phyloP scores from a whole-genome alignment of 2,329 filamentous ascomycete species.

The Xylariaceae sp. region DNA sequence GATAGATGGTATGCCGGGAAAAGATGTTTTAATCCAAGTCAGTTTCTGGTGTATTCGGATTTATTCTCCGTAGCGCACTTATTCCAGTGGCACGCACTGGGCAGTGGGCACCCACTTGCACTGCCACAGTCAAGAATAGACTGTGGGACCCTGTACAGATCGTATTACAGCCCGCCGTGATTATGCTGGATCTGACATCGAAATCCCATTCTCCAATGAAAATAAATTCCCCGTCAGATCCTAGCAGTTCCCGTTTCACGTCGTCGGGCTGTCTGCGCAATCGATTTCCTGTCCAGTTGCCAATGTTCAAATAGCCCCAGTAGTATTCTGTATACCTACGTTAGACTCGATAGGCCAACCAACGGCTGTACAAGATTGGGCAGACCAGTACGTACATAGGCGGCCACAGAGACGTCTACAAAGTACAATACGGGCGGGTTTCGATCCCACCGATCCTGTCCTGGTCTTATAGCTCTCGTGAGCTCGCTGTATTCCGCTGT shows the following conservation, averaged over 20 bases:
- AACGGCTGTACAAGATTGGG: too few relatives aligned
- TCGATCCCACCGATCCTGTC: neutral
- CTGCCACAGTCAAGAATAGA: conserved; percentile 17
- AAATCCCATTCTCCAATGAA: conserved; percentile 13
- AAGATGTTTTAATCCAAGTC: neutral
- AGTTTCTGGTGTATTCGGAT: too few relatives aligned
- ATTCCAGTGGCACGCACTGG: too few relatives aligned
- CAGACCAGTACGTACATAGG: too few relatives aligned
- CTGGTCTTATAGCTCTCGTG: neutral
- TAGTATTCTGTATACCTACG: too few relatives aligned
- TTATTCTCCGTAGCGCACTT: neutral
- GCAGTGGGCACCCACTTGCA: conserved; percentile 1
- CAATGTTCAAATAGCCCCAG: too few relatives aligned
- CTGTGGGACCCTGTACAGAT: conserved; percentile 2
- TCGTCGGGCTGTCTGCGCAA: conserved; percentile 1
- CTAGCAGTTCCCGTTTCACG: conserved; percentile 3
- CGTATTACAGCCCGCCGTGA: conserved; percentile 13
- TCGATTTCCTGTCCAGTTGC: too few relatives aligned
- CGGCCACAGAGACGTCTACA: too few relatives aligned
- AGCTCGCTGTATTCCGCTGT: conserved; percentile 2
- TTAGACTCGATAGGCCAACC: too few relatives aligned
- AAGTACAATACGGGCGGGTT: too few relatives aligned
- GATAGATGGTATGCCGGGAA: neutral
- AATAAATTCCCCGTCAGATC: conserved; percentile 9
- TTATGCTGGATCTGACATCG: conserved; percentile 7